Evolutionary conservation across 2,329 filamentous ascomycete genomes (phyloP).

Genomic region (Penicillium sp.): DNA sequence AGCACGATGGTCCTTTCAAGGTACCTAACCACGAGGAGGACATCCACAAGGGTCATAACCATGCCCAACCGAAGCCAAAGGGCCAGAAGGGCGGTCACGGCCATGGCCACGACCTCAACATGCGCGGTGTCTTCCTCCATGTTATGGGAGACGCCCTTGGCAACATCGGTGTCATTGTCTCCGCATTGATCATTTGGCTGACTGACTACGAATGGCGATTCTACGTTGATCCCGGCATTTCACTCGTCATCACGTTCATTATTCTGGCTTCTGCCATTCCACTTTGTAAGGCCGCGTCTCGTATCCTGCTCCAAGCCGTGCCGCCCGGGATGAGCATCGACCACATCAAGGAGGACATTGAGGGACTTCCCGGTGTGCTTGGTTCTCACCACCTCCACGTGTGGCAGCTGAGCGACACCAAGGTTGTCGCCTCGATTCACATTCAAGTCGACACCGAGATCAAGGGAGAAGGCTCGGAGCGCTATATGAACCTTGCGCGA

Average conservation of each 20-base stretch:
- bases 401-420: conserved; percentile 95
- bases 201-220: conserved; percentile 76
- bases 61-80: conserved; percentile 66
- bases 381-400: conserved; percentile 96
- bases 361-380: conserved; percentile 76
- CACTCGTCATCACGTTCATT: conserved; percentile 84
- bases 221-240: conserved; percentile 90
- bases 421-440: conserved; percentile 89
- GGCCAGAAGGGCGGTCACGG: conserved; percentile 53
- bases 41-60: conserved; percentile 71
- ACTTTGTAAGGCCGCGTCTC: conserved; percentile 54
- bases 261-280: conserved; percentile 56
- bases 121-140: conserved; percentile 72
- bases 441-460: conserved; percentile 90
- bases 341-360: conserved; percentile 89
- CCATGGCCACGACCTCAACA: conserved; percentile 70
- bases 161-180: conserved; percentile 52
- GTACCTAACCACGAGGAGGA: conserved; percentile 29
- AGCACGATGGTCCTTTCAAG: conserved; percentile 17
- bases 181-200: conserved; percentile 86
- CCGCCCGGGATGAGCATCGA: conserved; percentile 83
- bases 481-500: conserved; percentile 87
- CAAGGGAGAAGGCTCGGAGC: conserved; percentile 69
- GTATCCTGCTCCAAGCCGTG: conserved; percentile 91
- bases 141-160: conserved; percentile 53